These are phyloP conservation scores for Azolla pinnata DNA, from an alignment of 75 land plant species.

Conservation along the genomic window DNA sequence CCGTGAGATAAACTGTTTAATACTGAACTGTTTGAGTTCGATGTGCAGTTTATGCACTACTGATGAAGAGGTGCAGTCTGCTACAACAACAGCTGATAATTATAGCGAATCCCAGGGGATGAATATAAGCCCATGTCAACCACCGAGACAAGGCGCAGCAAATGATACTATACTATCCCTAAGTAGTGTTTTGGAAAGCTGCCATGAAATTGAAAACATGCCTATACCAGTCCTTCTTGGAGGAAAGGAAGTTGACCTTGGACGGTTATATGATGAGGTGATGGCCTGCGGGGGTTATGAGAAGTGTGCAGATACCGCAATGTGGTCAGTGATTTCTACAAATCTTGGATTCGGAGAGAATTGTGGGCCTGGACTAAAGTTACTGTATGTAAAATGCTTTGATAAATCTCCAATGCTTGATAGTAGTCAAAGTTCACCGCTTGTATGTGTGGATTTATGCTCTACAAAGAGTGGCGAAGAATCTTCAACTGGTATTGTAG, in stretches of 20 bases:
- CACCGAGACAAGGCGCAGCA: too few species aligned
- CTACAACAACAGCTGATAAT: background rate
- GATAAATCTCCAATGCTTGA: constrained; percentile 14
- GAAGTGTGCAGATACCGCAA: constrained; percentile 10
- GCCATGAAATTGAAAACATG: constrained; percentile 2
- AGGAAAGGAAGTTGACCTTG: constrained; percentile 27
- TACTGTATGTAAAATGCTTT: constrained; percentile 51
- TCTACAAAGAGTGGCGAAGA: constrained; percentile 8
- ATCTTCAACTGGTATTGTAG: constrained; percentile 4
- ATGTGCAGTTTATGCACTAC: too few species aligned
- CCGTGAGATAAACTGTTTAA: too few species aligned
- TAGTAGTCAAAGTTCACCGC: constrained; percentile 1
- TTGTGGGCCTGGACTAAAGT: constrained; percentile 28
- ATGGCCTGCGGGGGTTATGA: constrained; percentile 24
- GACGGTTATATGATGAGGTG: constrained; percentile 10
- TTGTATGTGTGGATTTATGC: background rate
- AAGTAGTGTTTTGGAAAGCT: constrained; percentile 8
- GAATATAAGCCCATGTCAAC: background rate
- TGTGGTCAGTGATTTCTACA: constrained; percentile 33
- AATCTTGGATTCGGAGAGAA: constrained; percentile 24
- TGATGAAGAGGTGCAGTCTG: background rate
- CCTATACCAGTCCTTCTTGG: constrained; percentile 23
- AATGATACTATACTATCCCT: constrained; percentile 5
- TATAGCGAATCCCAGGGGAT: background rate
- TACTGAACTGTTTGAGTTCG: too few species aligned